Conservation (phyloP, 1,284 basidiomycete species). For the Hemileia vastatrix region DNA sequence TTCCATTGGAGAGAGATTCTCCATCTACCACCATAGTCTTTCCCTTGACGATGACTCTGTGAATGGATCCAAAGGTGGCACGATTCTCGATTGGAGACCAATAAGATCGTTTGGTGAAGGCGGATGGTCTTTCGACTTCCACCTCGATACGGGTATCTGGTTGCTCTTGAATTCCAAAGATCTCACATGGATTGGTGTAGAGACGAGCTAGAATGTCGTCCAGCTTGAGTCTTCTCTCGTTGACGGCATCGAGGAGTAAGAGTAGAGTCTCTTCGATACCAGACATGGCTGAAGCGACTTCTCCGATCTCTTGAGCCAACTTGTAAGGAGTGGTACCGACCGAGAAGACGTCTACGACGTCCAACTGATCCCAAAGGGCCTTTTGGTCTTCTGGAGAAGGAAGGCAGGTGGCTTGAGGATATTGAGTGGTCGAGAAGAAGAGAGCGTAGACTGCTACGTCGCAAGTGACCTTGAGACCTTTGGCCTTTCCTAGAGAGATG, state of each 20-base stretch:
- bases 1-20: conserved; percentile 53
- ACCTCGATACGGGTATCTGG: conserved; percentile 75
- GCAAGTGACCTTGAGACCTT: conserved; percentile 86
- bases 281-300: conserved; percentile 59
- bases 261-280: conserved; percentile 83
- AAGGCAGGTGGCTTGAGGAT: conserved; percentile 57
- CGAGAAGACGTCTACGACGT: conserved; percentile 80
- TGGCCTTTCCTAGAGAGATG: conserved; percentile 87
- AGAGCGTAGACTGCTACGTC: conserved; percentile 87
- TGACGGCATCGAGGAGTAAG: conserved; percentile 75
- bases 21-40: conserved; percentile 87
- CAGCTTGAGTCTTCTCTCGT: conserved; percentile 66
- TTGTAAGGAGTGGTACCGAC: conserved; percentile 73
- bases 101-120: conserved; percentile 50
- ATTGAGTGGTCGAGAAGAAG: conserved; percentile 75
- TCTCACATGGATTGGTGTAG: conserved; percentile 81
- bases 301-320: conserved; percentile 59
- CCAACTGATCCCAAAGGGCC: conserved; percentile 76
- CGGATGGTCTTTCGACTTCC: conserved; percentile 66
- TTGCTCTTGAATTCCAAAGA: conserved; percentile 84
- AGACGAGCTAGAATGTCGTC: conserved; percentile 70
- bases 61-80: conserved; percentile 63
- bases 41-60: conserved; percentile 84
- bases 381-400: conserved; percentile 70
- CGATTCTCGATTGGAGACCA: conserved; percentile 80